Evolutionary conservation across 805 yeast species (phyloP), one percentile per base, ranked within the genome.

Genomic region (Saccharomyces kudriavzevii): DNA sequence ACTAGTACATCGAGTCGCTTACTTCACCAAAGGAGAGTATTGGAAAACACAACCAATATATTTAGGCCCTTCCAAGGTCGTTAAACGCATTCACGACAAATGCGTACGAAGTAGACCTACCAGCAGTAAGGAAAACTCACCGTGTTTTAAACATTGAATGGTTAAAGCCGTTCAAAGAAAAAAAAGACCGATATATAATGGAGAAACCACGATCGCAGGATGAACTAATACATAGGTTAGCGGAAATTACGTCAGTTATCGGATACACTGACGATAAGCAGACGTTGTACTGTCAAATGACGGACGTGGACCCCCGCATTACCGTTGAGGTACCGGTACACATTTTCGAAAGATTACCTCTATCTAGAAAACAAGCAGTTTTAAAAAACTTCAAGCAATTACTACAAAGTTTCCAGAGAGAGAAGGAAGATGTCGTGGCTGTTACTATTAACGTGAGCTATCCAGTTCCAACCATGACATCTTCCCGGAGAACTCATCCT

Each of bases 401-500:
- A 14, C 17, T 13, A 30, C 4, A 14, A 10, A 13, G 13, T 11
- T 11, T 13, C 1, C 17, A 14, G 14, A 14, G 14, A 30, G 35
- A 13, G 29, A 11, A 28, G 29, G 3, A 28, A 28, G 3, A 28
- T 28, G 29, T 28, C 29, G 10, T 28, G 5, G 5, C 10, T 28
- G 29, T 3, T 9, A 28, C 29, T 29, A n/a, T n/a, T n/a, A n/a
- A n/a, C n/a, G n/a, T n/a, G n/a, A n/a, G n/a, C n/a, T n/a, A n/a
- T n/a, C n/a, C n/a, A n/a, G n/a, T n/a, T n/a, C n/a, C n/a, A 28
- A 5, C 10, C 10, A 28, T 4, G 30, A 3, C 20, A 6, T 30
- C 6, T 30, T 22, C 17, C 10, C 22, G 43, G 54, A 65, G 72
- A 71, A 71, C 76, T 72, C 74, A 66, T 72, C 76, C 76, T 71